A percentile compares a stretch with the other conserved stretches of the same genome.
These are phyloP conservation scores for Kodamaea kaohsiungensis DNA, from an alignment of 805 yeast genomes.

Conservation along the genomic window DNA sequence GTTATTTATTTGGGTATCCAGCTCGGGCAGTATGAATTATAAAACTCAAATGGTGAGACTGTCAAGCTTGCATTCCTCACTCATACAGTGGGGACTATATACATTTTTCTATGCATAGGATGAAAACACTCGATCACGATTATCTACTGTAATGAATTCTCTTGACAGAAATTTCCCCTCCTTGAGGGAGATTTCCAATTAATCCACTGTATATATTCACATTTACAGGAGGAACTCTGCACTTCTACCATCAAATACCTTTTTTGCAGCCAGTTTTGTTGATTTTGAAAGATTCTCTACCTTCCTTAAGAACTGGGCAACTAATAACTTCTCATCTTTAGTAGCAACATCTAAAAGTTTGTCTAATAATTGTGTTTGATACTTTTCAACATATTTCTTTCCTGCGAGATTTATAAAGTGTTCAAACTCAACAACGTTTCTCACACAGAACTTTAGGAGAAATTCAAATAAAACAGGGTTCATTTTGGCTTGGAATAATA, in stretches of 20 bases:
- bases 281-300: slow-evolving; percentile 2
- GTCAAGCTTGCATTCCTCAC: background rate
- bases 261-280: slow-evolving; percentile 5
- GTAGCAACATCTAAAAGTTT: slow-evolving; percentile 19
- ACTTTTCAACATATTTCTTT: slow-evolving; percentile 14
- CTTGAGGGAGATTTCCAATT: too few species aligned
- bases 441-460: slow-evolving; percentile 22
- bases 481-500: slow-evolving; percentile 26
- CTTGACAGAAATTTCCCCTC: too few species aligned
- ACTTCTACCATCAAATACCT: background rate
- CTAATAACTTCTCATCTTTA: slow-evolving; percentile 17
- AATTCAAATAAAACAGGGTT: slow-evolving; percentile 20
- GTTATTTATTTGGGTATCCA: background rate
- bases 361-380: slow-evolving; percentile 20
- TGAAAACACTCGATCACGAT: background rate
- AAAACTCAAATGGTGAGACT: background rate
- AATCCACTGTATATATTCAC: too few species aligned
- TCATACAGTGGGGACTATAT: background rate
- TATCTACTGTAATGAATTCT: background rate
- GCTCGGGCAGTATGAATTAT: background rate
- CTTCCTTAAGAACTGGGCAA: slow-evolving; percentile 22
- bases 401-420: slow-evolving; percentile 25
- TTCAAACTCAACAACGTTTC: slow-evolving; percentile 27
- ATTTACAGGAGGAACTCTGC: too few species aligned
- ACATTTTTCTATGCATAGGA: background rate